These are phyloP conservation scores for Picochlorum costavermella DNA, from an alignment of 139 green algal genomes.

Conservation along the genomic window DNA sequence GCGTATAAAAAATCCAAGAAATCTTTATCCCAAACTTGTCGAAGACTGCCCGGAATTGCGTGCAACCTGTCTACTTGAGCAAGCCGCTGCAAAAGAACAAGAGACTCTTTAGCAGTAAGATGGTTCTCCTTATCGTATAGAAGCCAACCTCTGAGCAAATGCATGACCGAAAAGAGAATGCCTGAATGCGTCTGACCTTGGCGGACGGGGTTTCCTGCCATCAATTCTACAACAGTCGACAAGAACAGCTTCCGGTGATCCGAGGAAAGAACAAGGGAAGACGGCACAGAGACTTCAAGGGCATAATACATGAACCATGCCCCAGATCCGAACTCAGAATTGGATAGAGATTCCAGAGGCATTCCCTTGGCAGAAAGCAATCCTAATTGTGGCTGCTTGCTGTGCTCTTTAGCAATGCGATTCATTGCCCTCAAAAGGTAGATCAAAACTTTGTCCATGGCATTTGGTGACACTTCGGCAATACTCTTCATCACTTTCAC, in stretches of 20 bases:
- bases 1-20: conserved; percentile 64
- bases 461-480: conserved; percentile 23
- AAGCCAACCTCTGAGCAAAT: conserved; percentile 36
- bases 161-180: conserved; percentile 55
- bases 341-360: conserved; percentile 2
- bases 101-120: conserved; percentile 69
- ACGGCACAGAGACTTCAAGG: conserved; percentile 19
- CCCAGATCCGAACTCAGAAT: conserved; percentile 59
- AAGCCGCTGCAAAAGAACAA: conserved; percentile 78
- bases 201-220: conserved; percentile 38
- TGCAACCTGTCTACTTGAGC: conserved; percentile 39
- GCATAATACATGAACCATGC: conserved; percentile 55
- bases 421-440: conserved; percentile 57
- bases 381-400: conserved; percentile 19
- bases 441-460: conserved; percentile 37
- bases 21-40: conserved; percentile 50
- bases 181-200: conserved; percentile 42
- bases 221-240: conserved; percentile 63
- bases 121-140: conserved; percentile 11
- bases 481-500: conserved; percentile 17
- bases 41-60: conserved; percentile 21
- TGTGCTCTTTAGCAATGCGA: conserved; percentile 43
- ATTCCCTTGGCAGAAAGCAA: conserved; percentile 22
- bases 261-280: conserved; percentile 43
- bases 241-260: conserved; percentile 76